These are phyloP conservation scores for Hymenotorrendiella dingleyae DNA, from an alignment of 2,329 filamentous ascomycete genomes.

Conservation along the genomic window DNA sequence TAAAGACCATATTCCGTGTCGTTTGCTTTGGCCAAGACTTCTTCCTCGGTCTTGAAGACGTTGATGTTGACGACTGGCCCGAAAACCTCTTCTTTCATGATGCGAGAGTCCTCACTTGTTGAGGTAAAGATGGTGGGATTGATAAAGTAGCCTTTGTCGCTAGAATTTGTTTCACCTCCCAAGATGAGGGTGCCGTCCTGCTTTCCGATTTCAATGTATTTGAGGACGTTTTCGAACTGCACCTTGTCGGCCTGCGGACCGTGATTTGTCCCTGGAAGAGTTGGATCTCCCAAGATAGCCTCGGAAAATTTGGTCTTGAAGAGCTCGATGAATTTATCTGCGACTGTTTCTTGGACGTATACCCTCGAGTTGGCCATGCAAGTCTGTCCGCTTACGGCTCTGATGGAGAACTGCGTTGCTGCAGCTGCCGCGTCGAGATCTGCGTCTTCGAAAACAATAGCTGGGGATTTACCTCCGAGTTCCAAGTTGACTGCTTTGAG, in stretches of 20 bases:
- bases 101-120: constrained; percentile 41
- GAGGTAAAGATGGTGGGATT: constrained; percentile 45
- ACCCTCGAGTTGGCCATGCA: constrained; percentile 57
- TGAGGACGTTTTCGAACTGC: constrained; percentile 62
- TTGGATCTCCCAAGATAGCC: constrained; percentile 63
- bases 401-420: constrained; percentile 48
- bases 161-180: constrained; percentile 37
- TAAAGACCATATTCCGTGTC: constrained; percentile 59
- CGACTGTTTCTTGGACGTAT: constrained; percentile 51
- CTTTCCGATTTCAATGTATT: constrained; percentile 24
- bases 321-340: constrained; percentile 54
- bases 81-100: constrained; percentile 61
- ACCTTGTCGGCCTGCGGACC: constrained; percentile 64
- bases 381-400: constrained; percentile 50
- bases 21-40: constrained; percentile 57
- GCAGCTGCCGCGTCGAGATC: constrained; percentile 53
- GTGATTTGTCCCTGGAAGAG: constrained; percentile 59
- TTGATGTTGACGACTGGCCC: constrained; percentile 62
- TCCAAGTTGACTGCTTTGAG: constrained; percentile 58
- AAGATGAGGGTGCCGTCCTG: constrained; percentile 52
- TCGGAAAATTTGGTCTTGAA: constrained; percentile 55
- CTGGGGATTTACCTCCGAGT: constrained; percentile 57
- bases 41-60: constrained; percentile 62
- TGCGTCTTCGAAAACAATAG: constrained; percentile 57
- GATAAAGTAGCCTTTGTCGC: constrained; percentile 52